Base-by-base conservation (phyloP, 768 basidiomycete genomes). In the Suillus weaverae region DNA sequence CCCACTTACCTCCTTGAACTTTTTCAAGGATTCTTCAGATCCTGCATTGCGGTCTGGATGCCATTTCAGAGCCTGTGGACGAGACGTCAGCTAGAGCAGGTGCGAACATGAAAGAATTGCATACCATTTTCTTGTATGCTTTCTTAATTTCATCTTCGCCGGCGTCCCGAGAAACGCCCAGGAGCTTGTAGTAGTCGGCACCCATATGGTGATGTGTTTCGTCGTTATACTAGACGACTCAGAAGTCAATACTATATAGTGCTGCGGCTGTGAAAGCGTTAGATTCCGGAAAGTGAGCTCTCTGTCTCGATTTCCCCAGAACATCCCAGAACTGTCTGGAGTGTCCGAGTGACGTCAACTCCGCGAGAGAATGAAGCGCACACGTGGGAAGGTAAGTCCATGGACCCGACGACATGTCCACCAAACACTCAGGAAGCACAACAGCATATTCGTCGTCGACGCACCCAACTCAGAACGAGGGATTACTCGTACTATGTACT, bases 101-200 rank as follows among this genome's bases (percentile, higher is more conserved):
- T 7, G 20, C 14, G n/a, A 32, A 26, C 43, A 38, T 50, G 48
- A 38, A 11, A 22, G 41, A 26, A 9, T 9, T 5, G 76, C 82
- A 13, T 67, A 89, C 91, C 87, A 93, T 92, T 79, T 95, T 95
- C 85, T 95, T 96, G 85, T 95, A 96, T 1, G 92, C 96, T 70
- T 88, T 91, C 79, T 97, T 98, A 73, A 99, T 91, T 11, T 91
- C 89, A 71, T 96, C 92, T 9, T 95, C 94, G 1, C 77, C 76
- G 50, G 95, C 97, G 50, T 80, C 79, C 76, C 86, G 91, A 69
- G 80, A 77, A 62, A 98, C 74, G 67, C 91, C 94, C 30, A 98
- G 83, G 1, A 87, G 77, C 71, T 89, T 86, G 86, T 98, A 98
- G 80, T 96, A 98, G 81, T 97, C 92, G 71, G 83, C 81, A 67